Evolutionary conservation across 2,329 filamentous ascomycete genomes (phyloP).

Genomic region (Diatrype stigma): DNA sequence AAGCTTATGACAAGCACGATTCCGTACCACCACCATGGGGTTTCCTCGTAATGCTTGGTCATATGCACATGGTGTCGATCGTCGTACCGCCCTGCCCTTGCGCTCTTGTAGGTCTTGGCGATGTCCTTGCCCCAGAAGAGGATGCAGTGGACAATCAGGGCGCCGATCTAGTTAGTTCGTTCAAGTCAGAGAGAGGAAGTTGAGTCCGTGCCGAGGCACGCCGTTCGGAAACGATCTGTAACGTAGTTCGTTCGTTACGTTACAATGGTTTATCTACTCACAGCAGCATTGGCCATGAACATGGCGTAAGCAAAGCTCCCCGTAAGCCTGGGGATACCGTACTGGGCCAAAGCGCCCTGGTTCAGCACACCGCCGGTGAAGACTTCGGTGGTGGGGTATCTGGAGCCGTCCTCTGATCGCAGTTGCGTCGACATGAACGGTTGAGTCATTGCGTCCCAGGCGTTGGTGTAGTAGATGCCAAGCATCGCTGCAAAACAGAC

Average conservation of each 20-base stretch:
- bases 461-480: conserved; percentile 47
- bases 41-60: conserved; percentile 48
- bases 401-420: conserved; percentile 32
- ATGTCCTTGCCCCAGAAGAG: conserved; percentile 55
- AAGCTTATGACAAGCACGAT: conserved; percentile 39
- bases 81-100: conserved; percentile 36
- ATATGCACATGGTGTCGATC: conserved; percentile 52
- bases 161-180: conserved; percentile 42
- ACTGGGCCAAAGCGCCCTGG: conserved; percentile 33
- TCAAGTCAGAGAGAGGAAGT: too few relatives aligned
- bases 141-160: conserved; percentile 46
- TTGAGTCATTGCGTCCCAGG: conserved; percentile 40
- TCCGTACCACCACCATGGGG: conserved; percentile 45
- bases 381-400: conserved; percentile 36
- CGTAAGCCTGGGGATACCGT: conserved; percentile 43
- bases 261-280: conserved; percentile 30
- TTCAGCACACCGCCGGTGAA: conserved; percentile 39
- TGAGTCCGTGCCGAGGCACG: too few relatives aligned
- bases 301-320: conserved; percentile 49
- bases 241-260: too few relatives aligned
- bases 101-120: conserved; percentile 41
- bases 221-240: too few relatives aligned
- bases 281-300: conserved; percentile 54
- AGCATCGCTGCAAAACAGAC: conserved; percentile 48
- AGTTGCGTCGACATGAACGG: conserved; percentile 54